Evolutionary conservation across 2,329 filamentous ascomycete genomes (phyloP).

Genomic region (Fusarium compactum): DNA sequence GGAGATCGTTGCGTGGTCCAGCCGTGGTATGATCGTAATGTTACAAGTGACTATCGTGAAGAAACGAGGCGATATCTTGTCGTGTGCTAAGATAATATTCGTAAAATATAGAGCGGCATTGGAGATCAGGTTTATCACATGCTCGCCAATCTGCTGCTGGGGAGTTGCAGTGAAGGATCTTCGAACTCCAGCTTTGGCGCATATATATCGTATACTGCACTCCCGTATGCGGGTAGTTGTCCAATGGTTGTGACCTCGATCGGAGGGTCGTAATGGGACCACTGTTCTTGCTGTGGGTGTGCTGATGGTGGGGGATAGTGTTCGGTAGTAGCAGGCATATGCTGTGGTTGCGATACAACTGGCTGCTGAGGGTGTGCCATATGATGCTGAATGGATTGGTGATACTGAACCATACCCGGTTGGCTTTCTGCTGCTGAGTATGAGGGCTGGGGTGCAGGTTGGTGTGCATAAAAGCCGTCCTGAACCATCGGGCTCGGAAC

Average conservation of each 20-base stretch:
- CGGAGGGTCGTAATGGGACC: constrained; percentile 69
- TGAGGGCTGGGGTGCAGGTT: constrained; percentile 60
- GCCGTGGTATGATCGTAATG: constrained; percentile 42
- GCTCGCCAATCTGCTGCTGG: constrained; percentile 68
- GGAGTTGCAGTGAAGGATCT: constrained; percentile 69
- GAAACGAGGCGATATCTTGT: constrained; percentile 20
- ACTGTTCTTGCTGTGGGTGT: constrained; percentile 62
- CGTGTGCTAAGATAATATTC: constrained; percentile 15
- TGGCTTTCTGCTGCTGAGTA: constrained; percentile 63
- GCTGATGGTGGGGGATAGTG: constrained; percentile 54
- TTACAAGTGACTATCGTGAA: constrained; percentile 41
- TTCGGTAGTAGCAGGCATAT: constrained; percentile 45
- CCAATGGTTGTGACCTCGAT: constrained; percentile 69
- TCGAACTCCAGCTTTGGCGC: constrained; percentile 68
- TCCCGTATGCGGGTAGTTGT: constrained; percentile 62
- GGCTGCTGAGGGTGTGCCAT: constrained; percentile 51
- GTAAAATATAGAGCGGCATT: constrained; percentile 28
- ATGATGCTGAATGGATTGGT: constrained; percentile 57
- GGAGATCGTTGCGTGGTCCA: constrained; percentile 41
- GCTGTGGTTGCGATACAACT: constrained; percentile 53
- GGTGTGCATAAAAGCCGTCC: constrained; percentile 69
- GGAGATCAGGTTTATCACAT: constrained; percentile 56
- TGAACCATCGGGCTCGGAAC: constrained; percentile 66
- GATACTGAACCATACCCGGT: constrained; percentile 58
- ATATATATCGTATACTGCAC: constrained; percentile 66